Conservation (phyloP, 441 rosid genomes). For the Hypseocharis bilobata region DNA sequence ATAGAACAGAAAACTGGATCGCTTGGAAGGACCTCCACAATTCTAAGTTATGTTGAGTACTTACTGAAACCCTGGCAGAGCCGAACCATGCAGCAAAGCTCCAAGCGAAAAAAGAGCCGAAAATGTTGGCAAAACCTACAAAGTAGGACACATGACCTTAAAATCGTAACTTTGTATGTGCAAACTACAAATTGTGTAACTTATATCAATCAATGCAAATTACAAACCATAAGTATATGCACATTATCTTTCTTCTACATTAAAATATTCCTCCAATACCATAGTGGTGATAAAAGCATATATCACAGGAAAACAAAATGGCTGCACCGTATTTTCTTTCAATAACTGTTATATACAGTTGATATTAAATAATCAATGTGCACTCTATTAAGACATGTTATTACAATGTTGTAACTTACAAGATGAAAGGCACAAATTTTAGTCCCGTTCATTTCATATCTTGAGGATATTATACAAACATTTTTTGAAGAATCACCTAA, state of each 20-base stretch:
- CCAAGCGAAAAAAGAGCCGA: constrained; percentile 45
- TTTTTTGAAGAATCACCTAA: neutral
- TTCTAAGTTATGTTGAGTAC: constrained; percentile 16
- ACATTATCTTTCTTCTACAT: neutral
- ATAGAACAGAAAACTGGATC: neutral
- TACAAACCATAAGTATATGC: neutral
- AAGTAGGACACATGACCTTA: constrained; percentile 2
- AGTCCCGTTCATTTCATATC: no score
- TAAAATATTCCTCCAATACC: neutral
- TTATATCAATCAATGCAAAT: neutral
- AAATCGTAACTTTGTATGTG: neutral
- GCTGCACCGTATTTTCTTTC: neutral
- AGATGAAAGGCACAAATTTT: neutral
- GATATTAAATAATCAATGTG: neutral
- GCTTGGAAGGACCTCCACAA: neutral
- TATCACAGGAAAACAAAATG: neutral
- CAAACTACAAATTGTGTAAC: neutral
- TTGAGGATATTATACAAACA: neutral
- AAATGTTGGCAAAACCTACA: constrained; percentile 84
- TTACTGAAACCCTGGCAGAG: constrained; percentile 62
- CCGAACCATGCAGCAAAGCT: constrained; percentile 21
- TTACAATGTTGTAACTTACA: neutral
- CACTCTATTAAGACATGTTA: neutral
- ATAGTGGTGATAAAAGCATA: neutral
- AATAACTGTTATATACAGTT: neutral